phyloP scores from a whole-genome alignment of 2,329 filamentous ascomycete species.

The Pleurostoma richardsiae region DNA sequence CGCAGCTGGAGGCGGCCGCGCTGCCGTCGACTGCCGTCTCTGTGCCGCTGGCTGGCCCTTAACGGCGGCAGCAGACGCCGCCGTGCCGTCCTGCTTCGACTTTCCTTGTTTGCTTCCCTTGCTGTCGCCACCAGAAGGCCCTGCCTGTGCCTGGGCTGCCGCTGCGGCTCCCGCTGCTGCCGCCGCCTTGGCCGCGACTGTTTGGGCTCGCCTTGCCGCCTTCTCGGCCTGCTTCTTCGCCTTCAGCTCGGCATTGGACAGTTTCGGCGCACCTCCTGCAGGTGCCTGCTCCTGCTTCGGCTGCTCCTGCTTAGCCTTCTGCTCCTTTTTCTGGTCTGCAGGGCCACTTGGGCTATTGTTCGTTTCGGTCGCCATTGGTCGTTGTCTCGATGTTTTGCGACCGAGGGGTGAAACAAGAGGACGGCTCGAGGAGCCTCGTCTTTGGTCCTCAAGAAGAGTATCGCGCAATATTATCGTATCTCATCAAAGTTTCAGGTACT shows the following conservation, averaged over 20 bases:
- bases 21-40: constrained; percentile 15
- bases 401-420: too few relatives aligned
- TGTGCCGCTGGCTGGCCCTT: constrained; percentile 19
- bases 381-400: too few relatives aligned
- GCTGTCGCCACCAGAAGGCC: constrained; percentile 22
- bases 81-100: constrained; percentile 37
- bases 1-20: constrained; percentile 27
- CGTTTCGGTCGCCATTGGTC: too few relatives aligned
- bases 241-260: constrained; percentile 76
- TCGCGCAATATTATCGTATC: too few relatives aligned
- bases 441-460: too few relatives aligned
- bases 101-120: constrained; percentile 40
- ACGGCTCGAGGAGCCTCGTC: too few relatives aligned
- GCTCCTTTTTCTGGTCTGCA: too few relatives aligned
- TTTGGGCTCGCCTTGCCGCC: constrained; percentile 73
- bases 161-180: constrained; percentile 30
- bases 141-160: constrained; percentile 27
- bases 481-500: too few relatives aligned
- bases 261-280: constrained; percentile 34
- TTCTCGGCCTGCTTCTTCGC: constrained; percentile 89
- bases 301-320: too few relatives aligned
- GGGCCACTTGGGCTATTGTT: too few relatives aligned
- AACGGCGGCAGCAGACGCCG: constrained; percentile 18
- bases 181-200: constrained; percentile 50
- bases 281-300: too few relatives aligned